These are phyloP conservation scores for Jacaranda mimosifolia DNA, from an alignment of 257 asterid genomes.

Conservation along the genomic window DNA sequence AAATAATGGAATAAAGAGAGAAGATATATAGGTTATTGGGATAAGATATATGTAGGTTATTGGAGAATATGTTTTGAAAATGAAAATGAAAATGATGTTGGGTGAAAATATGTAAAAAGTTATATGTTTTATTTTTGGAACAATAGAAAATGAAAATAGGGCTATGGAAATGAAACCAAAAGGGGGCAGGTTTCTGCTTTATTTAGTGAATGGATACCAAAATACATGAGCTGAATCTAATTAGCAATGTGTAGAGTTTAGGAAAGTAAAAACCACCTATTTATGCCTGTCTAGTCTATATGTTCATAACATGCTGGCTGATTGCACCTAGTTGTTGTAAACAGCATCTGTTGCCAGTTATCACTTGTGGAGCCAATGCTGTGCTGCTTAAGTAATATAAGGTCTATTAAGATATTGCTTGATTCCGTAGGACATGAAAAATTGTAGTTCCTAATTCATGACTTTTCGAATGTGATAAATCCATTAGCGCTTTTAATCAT, in stretches of 20 bases:
- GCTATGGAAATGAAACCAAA: too few relatives aligned
- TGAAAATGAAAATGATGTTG: too few relatives aligned
- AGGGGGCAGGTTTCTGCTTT: slow-evolving; percentile 14
- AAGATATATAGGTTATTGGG: too few relatives aligned
- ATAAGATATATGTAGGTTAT: too few relatives aligned
- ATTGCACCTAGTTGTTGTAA: not conserved
- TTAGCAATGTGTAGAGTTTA: not conserved
- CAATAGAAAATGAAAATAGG: too few relatives aligned
- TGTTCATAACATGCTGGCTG: slow-evolving; percentile 8
- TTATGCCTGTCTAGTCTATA: slow-evolving; percentile 2
- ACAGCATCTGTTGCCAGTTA: slow-evolving; percentile 10
- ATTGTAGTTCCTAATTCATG: not conserved
- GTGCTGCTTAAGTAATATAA: not conserved
- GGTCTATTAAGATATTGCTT: not conserved
- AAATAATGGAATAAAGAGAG: too few relatives aligned
- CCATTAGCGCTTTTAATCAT: not conserved
- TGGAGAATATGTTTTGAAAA: too few relatives aligned
- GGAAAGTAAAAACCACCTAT: not conserved
- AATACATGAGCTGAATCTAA: not conserved
- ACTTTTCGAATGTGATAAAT: slow-evolving; percentile 4
- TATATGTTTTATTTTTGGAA: too few relatives aligned
- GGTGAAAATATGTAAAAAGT: too few relatives aligned
- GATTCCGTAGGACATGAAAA: not conserved
- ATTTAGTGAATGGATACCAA: slow-evolving; percentile 1
- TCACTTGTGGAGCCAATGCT: slow-evolving; percentile 6